Base-by-base conservation (phyloP, 2,329 filamentous ascomycete genomes). In the Neofusicoccum laricinum region DNA sequence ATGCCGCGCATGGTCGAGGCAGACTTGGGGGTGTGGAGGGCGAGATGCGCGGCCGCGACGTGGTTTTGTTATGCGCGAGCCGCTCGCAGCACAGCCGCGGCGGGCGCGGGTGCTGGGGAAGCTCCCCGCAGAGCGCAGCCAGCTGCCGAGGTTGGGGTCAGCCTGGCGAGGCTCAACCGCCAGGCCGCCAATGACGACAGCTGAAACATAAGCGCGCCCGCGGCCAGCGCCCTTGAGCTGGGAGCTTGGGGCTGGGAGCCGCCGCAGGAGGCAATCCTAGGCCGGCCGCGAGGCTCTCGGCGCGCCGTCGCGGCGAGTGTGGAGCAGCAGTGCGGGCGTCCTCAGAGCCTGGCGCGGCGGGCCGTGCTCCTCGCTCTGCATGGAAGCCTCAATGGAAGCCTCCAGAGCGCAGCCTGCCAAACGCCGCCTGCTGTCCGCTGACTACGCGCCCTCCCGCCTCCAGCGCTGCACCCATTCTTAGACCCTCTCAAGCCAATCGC, bases 1-100 rank as follows among this genome's bases (percentile, higher is more conserved):
- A 93, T 91, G 71, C 86, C 91, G 70, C 86, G 87, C 91, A 94
- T 94, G 59, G 68, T 88, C 71, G 63, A 17, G 41, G 21, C 17
- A 43, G 15, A 15, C 15, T 34, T 34, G 36, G 21, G 15, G 17
- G 6, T 46, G 21, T 5, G 30, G 21, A 14, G 4, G 55, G 14
- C 25, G 38, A 21, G 55, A 10, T 15, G n/a, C 25, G 40, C 38
- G 41, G n/a, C 40, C 2, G 41, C 25, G 25, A 7, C 17, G 30
- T 32, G 25, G 55, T 36, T 34, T 34, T 34, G 25, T 32, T 30
- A 17, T 36, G 41, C 25, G 25, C 25, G 7, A 4, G 12, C 14
- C 19, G 36, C 36, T 15, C 14, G 51, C 6, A 36, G 40, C 25
- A 21, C 41, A 14, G 55, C 55, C 55, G 55, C 55, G 55, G 41